Evolutionary conservation across 306 rosid genomes (phyloP).

Genomic region (Lotus japonicus): DNA sequence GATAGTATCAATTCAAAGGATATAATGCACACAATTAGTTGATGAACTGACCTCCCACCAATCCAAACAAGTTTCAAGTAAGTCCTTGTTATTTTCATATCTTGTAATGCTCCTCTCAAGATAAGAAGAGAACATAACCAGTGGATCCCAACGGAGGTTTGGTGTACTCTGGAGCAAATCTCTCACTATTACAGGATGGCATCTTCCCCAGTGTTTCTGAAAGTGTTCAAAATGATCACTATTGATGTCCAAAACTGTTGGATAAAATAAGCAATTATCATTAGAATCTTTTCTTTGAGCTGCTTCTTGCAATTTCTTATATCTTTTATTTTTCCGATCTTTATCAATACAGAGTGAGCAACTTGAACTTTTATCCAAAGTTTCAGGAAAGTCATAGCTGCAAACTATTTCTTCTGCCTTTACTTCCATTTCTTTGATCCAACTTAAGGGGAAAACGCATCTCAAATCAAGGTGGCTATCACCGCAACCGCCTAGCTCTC

Average conservation of each 20-base stretch:
- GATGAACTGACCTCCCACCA: constrained; percentile 89
- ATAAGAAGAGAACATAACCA: constrained; percentile 66
- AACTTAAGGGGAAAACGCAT: constrained; percentile 55
- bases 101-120: constrained; percentile 75
- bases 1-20: neutral
- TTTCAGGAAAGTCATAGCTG: constrained; percentile 96
- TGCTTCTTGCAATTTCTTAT: constrained; percentile 52
- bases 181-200: constrained; percentile 87
- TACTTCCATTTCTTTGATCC: constrained; percentile 82
- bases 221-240: constrained; percentile 80
- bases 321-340: constrained; percentile 40
- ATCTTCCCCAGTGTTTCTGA: constrained; percentile 93
- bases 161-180: constrained; percentile 51
- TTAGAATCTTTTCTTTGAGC: constrained; percentile 64
- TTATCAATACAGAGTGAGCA: constrained; percentile 65
- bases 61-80: constrained; percentile 75
- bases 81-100: constrained; percentile 56
- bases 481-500: constrained; percentile 68
- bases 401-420: constrained; percentile 94
- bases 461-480: constrained; percentile 69
- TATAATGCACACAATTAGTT: constrained; percentile 4
- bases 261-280: constrained; percentile 70
- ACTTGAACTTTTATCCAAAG: constrained; percentile 53
- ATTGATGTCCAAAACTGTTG: constrained; percentile 46
- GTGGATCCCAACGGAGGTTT: constrained; percentile 82